Conservation (phyloP, 768 basidiomycete genomes). For the Tulasnella sp. region DNA sequence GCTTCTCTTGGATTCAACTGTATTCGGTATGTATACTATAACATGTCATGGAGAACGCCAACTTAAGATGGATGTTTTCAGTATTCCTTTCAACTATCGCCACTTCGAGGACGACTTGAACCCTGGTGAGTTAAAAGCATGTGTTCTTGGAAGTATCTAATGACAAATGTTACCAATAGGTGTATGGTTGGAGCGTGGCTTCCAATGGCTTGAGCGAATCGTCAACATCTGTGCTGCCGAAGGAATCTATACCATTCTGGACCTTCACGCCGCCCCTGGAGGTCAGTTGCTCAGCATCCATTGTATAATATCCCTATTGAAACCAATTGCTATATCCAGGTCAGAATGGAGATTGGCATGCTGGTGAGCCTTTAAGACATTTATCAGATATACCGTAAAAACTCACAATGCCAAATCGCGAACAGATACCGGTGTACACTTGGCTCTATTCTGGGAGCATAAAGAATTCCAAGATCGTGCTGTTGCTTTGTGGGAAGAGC, state of each 20-base stretch:
- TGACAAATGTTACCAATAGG: neutral
- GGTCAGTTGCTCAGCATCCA: slow-evolving; percentile 18
- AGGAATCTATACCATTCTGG: slow-evolving; percentile 64
- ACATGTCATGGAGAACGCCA: neutral
- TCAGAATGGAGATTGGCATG: slow-evolving; percentile 56
- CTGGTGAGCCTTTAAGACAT: slow-evolving; percentile 25
- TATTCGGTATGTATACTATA: slow-evolving; percentile 33
- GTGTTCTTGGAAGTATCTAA: too few relatives aligned
- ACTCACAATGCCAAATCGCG: neutral
- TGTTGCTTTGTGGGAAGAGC: slow-evolving; percentile 63
- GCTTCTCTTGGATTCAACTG: slow-evolving; percentile 68
- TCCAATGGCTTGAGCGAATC: slow-evolving; percentile 74
- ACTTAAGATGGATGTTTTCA: neutral
- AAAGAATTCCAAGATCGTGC: slow-evolving; percentile 73
- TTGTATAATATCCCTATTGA: neutral
- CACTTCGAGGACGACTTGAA: slow-evolving; percentile 51
- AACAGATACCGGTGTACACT: slow-evolving; percentile 9
- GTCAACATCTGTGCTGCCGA: slow-evolving; percentile 60
- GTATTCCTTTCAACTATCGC: slow-evolving; percentile 55
- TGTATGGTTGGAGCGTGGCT: slow-evolving; percentile 57
- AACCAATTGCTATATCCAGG: slow-evolving; percentile 14
- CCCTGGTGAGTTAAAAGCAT: slow-evolving; percentile 36
- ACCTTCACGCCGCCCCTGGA: slow-evolving; percentile 50
- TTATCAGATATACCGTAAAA: neutral
- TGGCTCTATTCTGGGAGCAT: slow-evolving; percentile 56